Conservation (phyloP, 2,329 filamentous ascomycete genomes). For the Orbilia blumenaviensis region DNA sequence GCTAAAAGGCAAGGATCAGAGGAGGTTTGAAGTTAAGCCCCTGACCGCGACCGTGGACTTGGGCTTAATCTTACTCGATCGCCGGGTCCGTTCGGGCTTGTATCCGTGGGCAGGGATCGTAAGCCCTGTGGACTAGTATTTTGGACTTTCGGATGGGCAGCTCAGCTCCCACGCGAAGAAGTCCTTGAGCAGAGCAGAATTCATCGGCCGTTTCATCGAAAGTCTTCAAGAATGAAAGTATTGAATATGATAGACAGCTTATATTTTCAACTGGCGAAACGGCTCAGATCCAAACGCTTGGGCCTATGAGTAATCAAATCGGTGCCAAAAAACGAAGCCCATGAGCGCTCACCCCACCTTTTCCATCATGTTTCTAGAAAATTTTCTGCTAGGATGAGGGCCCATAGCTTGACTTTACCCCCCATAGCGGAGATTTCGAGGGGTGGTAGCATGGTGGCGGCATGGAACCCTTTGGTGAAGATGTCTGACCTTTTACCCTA, state of each 20-base stretch:
- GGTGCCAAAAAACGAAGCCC: not conserved
- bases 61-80: constrained; percentile 53
- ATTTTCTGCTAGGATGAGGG: constrained; percentile 27
- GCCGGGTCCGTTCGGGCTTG: constrained; percentile 52
- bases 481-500: constrained; percentile 26
- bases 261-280: not conserved
- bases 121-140: constrained; percentile 21
- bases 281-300: constrained; percentile 11
- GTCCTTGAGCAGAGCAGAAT: not conserved
- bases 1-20: constrained; percentile 44
- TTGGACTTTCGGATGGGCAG: constrained; percentile 4
- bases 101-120: constrained; percentile 47
- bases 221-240: not conserved
- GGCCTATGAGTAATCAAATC: constrained; percentile 11
- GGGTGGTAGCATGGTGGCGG: constrained; percentile 24
- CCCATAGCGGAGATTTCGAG: constrained; percentile 46
- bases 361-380: constrained; percentile 24
- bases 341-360: not conserved
- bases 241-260: not conserved
- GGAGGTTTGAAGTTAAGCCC: constrained; percentile 34
- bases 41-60: constrained; percentile 53
- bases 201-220: not conserved
- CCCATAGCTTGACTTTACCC: constrained; percentile 33
- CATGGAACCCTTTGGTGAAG: constrained; percentile 26
- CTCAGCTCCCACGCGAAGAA: not conserved